Evolutionary conservation across 495 filamentous ascomycete species (phyloP).

Genomic region (Oidiodendron maius): DNA sequence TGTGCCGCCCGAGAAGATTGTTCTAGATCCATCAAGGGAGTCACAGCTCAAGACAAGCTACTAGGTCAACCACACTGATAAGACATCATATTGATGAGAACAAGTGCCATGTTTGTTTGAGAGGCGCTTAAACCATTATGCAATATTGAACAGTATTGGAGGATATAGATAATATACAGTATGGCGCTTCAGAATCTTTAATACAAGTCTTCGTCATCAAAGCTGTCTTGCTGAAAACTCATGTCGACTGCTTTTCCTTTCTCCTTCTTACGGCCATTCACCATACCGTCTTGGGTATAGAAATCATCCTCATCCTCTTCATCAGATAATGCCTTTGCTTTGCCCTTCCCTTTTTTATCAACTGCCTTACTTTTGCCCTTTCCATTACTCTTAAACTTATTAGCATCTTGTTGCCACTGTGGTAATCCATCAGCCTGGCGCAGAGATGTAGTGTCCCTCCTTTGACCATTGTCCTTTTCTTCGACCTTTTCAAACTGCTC

Average conservation of each 20-base stretch:
- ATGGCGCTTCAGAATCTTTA: no score
- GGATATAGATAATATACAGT: no score
- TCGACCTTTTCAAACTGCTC: conserved; percentile 66
- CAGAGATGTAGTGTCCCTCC: conserved; percentile 30
- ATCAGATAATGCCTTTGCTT: conserved; percentile 27
- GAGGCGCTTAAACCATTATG: no score
- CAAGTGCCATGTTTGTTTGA: no score
- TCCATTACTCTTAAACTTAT: conserved; percentile 24
- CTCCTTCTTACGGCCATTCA: conserved; percentile 1
- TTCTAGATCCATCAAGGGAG: not conserved
- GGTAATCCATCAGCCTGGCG: conserved; percentile 15
- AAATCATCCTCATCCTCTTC: conserved; percentile 12
- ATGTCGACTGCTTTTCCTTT: conserved; percentile 17
- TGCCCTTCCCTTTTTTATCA: conserved; percentile 46
- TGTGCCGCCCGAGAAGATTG: not conserved
- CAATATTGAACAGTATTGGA: no score
- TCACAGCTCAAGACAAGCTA: no score
- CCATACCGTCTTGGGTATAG: not conserved
- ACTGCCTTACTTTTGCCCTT: conserved; percentile 34
- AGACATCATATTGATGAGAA: no score
- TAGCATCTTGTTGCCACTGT: conserved; percentile 3
- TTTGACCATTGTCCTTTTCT: conserved; percentile 28
- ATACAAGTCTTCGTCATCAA: conserved; percentile 14
- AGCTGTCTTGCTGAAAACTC: conserved; percentile 6
- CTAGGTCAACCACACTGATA: no score